phyloP scores from a whole-genome alignment of 495 filamentous ascomycete genomes.

The Melanomma pulvis-pyrius region DNA sequence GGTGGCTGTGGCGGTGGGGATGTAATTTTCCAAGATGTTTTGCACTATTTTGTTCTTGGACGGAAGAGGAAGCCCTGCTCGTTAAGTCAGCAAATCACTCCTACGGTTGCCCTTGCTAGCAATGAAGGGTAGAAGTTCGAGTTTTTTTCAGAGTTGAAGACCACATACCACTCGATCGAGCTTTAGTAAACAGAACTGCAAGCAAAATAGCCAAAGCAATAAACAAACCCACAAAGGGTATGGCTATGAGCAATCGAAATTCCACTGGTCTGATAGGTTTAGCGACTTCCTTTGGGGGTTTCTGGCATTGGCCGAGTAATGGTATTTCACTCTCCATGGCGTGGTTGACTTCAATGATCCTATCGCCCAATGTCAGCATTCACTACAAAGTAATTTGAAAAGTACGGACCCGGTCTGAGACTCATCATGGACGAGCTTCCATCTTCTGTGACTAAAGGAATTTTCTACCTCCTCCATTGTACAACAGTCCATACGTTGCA shows the following conservation, averaged over 20 bases:
- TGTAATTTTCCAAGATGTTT: slow-evolving; percentile 50
- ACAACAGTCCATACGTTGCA: slow-evolving; percentile 16
- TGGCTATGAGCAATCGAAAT: not conserved
- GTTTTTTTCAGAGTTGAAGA: too few relatives aligned
- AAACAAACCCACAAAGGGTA: slow-evolving; percentile 1
- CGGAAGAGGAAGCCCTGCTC: slow-evolving; percentile 49
- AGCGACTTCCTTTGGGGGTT: not conserved
- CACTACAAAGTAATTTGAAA: too few relatives aligned
- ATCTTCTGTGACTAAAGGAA: slow-evolving; percentile 8
- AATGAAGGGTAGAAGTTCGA: too few relatives aligned
- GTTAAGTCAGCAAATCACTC: not conserved
- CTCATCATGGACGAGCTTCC: slow-evolving; percentile 13
- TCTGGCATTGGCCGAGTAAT: not conserved
- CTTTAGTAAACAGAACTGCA: slow-evolving; percentile 17
- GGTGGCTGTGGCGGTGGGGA: slow-evolving; percentile 51
- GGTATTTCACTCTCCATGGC: not conserved
- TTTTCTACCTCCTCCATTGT: slow-evolving; percentile 8
- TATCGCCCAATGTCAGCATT: slow-evolving; percentile 1
- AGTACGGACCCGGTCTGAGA: not conserved
- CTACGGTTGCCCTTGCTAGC: too few relatives aligned
- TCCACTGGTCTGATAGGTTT: slow-evolving; percentile 15
- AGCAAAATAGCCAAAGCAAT: not conserved
- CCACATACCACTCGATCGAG: slow-evolving; percentile 9
- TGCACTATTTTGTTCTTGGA: slow-evolving; percentile 43
- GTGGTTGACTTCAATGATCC: slow-evolving; percentile 9